These are phyloP conservation scores for Pyricularia grisea DNA, from an alignment of 2,329 filamentous ascomycete genomes.

Conservation along the genomic window DNA sequence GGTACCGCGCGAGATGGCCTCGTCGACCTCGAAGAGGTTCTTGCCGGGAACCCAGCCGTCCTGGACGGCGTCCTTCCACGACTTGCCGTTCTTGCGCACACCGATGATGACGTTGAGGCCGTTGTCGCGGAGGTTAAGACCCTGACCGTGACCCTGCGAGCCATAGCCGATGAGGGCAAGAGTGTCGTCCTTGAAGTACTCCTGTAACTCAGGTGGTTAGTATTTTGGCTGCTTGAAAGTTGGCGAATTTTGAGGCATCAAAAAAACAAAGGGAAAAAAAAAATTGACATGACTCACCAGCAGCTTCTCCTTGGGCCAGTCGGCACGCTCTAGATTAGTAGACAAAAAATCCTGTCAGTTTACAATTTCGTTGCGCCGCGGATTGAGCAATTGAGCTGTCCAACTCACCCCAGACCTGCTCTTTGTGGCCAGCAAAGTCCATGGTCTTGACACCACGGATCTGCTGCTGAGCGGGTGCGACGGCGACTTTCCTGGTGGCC, in stretches of 20 bases:
- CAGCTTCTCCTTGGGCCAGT: conserved; percentile 99
- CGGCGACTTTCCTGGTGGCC: conserved; percentile 38
- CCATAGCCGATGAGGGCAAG: conserved; percentile 98
- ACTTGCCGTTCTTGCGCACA: conserved; percentile 96
- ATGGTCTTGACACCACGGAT: conserved; percentile 93
- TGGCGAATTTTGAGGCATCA: neutral
- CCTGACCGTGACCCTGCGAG: conserved; percentile 97
- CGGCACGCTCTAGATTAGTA: conserved; percentile 67
- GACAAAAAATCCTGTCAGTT: neutral
- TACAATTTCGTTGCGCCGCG: neutral
- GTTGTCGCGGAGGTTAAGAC: conserved; percentile 99
- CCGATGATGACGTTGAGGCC: conserved; percentile 98
- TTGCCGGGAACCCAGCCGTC: conserved; percentile 98
- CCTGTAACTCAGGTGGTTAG: conserved; percentile 36
- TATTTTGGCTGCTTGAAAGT: neutral
- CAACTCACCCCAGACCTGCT: conserved; percentile 78
- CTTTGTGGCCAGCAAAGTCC: conserved; percentile 93
- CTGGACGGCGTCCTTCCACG: conserved; percentile 94
- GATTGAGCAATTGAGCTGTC: neutral
- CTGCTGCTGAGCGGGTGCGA: conserved; percentile 46
- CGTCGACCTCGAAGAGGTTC: conserved; percentile 97
- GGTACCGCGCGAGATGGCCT: conserved; percentile 87
- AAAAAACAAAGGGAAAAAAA: neutral
- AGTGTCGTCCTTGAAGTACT: conserved; percentile 99
- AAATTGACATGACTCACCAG: conserved; percentile 52